Evolutionary conservation across 257 asterid genomes (phyloP), one percentile per base, ranked within the genome.

Genomic region (Nemophila menziesii): DNA sequence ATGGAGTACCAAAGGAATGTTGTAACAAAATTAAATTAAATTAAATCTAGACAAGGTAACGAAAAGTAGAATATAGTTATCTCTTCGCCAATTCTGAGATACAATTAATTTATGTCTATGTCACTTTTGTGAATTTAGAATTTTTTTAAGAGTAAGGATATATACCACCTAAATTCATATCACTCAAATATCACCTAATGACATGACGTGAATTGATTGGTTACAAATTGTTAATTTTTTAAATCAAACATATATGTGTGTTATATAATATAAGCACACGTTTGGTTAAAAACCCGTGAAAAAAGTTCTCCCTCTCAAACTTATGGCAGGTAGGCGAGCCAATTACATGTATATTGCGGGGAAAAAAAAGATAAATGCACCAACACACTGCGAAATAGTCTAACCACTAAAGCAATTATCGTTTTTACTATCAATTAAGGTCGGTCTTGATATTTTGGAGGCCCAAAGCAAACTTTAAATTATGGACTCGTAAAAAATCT

Each of bases 121-220:
- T 52, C 48, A 48, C 40, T 19, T 8, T 13, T 46, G 14, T 23
- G 24, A 39, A 39, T 17, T 33, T 15, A 45, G 50, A 77, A 51
- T 74, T 67, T 52, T 63, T 73, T 65, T 69, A 38, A 29, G 34
- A 38, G 43, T 21, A 48, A 60, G 45, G 4, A 29, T 5, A 44
- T 44, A 20, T 17, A n/a, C 54, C 74, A 69, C 5, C 62, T 68
- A 71, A 58, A 33, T 36, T 9, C 33, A 58, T 61, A 58, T 39
- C 49, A n/a, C 72, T 51, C 66, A 68, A 53, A 51, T 47, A 33
- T 49, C 60, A 55, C 22, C 23, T 19, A 34, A 34, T 21, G 51
- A 50, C 51, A 60, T 52, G 54, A 63, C 66, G 63, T 54, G 50
- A 39, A 67, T 58, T 49, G 43, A 34, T 61, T 39, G 52, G 46